These are phyloP conservation scores for Rhizophagus sp. DNA, from an alignment of 192 early-diverging fungal genomes.

Conservation along the genomic window DNA sequence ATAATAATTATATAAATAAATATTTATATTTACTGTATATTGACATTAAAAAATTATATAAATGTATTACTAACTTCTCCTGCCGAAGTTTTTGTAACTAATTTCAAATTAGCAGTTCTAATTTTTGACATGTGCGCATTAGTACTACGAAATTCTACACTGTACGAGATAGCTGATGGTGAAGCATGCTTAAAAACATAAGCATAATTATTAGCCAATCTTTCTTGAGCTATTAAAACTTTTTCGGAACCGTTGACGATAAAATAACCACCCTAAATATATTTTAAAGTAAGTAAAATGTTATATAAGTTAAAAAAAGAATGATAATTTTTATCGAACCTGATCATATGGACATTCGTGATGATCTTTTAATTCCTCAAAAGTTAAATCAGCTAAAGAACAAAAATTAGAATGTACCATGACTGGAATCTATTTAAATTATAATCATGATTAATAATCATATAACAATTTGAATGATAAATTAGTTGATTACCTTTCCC, in stretches of 20 bases:
- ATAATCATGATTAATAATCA: no score
- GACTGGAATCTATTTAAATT: constrained; percentile 68
- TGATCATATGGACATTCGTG: constrained; percentile 86
- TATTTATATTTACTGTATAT: no score
- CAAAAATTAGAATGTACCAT: constrained; percentile 96
- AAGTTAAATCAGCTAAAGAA: constrained; percentile 68
- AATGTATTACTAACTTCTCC: constrained; percentile 39
- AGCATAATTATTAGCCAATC: constrained; percentile 96
- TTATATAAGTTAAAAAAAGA: neutral
- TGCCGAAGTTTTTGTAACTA: constrained; percentile 70
- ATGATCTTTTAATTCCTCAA: constrained; percentile 69
- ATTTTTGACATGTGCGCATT: constrained; percentile 85
- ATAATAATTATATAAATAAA: neutral
- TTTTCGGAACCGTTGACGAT: constrained; percentile 99
- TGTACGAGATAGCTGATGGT: constrained; percentile 75
- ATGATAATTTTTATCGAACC: constrained; percentile 24
- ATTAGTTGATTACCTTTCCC: constrained; percentile 60
- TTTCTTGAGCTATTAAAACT: constrained; percentile 98
- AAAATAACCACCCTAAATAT: constrained; percentile 94
- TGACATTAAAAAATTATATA: neutral
- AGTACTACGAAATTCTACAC: constrained; percentile 88
- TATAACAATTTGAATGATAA: no score
- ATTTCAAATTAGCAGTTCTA: constrained; percentile 82
- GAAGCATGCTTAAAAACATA: constrained; percentile 89
- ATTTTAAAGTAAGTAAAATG: neutral